These are phyloP conservation scores for Schizosaccharomyces lindneri DNA, from an alignment of 805 yeast genomes.

Conservation along the genomic window DNA sequence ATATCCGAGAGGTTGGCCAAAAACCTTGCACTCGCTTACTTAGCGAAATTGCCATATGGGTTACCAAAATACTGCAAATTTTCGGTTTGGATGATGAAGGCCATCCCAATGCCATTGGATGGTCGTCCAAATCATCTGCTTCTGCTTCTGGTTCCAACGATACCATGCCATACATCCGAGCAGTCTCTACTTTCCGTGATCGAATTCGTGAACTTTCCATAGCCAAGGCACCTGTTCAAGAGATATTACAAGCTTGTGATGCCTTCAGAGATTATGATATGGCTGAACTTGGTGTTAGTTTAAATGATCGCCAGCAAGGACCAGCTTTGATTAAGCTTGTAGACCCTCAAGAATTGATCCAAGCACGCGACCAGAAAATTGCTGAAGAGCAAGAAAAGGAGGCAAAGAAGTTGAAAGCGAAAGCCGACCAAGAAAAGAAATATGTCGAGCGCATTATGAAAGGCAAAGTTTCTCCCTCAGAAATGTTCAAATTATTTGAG, in stretches of 20 bases:
- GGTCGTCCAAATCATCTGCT: slow-evolving; percentile 26
- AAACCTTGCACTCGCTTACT: slow-evolving; percentile 26
- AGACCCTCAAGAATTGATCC: slow-evolving; percentile 42
- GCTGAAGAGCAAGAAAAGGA: slow-evolving; percentile 14
- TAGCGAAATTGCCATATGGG: slow-evolving; percentile 35
- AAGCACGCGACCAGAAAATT: slow-evolving; percentile 27
- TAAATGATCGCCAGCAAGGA: slow-evolving; percentile 44
- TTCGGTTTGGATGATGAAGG: slow-evolving; percentile 51
- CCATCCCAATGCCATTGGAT: slow-evolving; percentile 42
- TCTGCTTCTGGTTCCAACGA: slow-evolving; percentile 7
- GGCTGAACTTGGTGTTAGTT: slow-evolving; percentile 49
- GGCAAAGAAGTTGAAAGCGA: slow-evolving; percentile 31
- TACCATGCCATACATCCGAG: slow-evolving; percentile 51
- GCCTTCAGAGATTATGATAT: slow-evolving; percentile 45
- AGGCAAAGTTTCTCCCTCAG: slow-evolving; percentile 43
- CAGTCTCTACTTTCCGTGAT: slow-evolving; percentile 60
- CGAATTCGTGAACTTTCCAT: slow-evolving; percentile 53
- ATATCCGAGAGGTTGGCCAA: slow-evolving; percentile 30
- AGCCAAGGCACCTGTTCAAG: slow-evolving; percentile 24
- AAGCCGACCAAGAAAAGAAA: slow-evolving; percentile 17
- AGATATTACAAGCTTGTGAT: slow-evolving; percentile 49
- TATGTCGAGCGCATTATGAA: slow-evolving; percentile 19
- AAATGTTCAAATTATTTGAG: slow-evolving; percentile 30
- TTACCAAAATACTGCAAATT: slow-evolving; percentile 42
- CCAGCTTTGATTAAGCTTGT: slow-evolving; percentile 59